These are phyloP conservation scores for Aspergillus bertholletiae DNA, from an alignment of 495 filamentous ascomycete genomes.

Conservation along the genomic window DNA sequence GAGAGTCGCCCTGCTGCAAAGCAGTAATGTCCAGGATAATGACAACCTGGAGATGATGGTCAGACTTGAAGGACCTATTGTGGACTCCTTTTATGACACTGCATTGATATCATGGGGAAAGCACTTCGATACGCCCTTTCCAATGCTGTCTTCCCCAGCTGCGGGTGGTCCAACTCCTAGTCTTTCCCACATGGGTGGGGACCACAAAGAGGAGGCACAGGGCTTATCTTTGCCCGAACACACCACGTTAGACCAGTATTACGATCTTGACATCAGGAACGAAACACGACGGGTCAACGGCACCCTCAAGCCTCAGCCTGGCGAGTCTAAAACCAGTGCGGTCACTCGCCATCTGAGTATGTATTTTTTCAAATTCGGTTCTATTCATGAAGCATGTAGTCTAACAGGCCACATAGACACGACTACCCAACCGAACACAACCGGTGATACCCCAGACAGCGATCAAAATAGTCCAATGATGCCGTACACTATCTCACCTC, in stretches of 20 bases:
- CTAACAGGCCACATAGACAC: conserved; percentile 36
- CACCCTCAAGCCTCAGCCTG: conserved; percentile 39
- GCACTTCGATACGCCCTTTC: conserved; percentile 57
- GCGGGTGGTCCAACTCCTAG: conserved; percentile 27
- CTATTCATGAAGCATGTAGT: neutral
- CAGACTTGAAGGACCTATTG: conserved; percentile 73
- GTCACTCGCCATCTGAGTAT: conserved; percentile 60
- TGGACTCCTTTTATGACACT: conserved; percentile 70
- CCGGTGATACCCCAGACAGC: conserved; percentile 50
- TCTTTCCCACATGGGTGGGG: neutral
- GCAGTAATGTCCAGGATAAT: conserved; percentile 77
- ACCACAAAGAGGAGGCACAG: conserved; percentile 9
- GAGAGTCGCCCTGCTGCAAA: conserved; percentile 61
- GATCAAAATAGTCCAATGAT: conserved; percentile 52
- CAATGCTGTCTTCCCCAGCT: conserved; percentile 51
- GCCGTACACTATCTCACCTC: conserved; percentile 55
- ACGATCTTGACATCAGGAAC: conserved; percentile 53
- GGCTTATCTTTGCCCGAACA: conserved; percentile 47
- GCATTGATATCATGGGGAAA: conserved; percentile 70
- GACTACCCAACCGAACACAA: conserved; percentile 49
- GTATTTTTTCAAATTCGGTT: neutral
- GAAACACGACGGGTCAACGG: conserved; percentile 61
- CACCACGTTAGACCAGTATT: conserved; percentile 55
- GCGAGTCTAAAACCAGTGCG: conserved; percentile 51
- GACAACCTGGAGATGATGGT: conserved; percentile 78